Evolutionary conservation across 78 protist genomes (phyloP).

Genomic region (Guillardia theta): DNA sequence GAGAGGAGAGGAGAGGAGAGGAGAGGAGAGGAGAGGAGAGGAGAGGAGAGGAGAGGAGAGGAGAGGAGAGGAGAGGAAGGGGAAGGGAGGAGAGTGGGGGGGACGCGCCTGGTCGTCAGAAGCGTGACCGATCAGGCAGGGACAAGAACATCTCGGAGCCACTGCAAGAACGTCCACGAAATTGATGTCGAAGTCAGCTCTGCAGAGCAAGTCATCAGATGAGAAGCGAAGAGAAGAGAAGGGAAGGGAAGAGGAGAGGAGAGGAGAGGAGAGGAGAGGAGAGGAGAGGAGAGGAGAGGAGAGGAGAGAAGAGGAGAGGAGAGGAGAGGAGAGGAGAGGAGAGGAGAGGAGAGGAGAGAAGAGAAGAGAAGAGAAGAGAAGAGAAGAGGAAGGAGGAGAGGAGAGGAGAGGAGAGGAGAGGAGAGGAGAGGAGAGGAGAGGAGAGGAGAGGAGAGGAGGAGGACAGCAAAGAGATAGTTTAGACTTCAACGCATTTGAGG

Average conservation of each 20-base stretch:
- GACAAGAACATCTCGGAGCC: no score
- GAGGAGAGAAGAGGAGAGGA: not conserved
- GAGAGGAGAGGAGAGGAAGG: not conserved
- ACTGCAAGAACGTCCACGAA: no score
- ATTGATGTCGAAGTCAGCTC: no score
- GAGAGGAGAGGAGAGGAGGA: no score
- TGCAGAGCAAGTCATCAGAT: not conserved
- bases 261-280: not conserved
- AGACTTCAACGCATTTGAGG: no score
- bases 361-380: not conserved
- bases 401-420: not conserved
- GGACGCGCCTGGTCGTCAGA: not conserved
- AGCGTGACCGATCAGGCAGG: not conserved
- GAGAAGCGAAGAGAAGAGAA: not conserved
- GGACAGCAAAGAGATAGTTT: no score
- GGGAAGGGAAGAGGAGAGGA: not conserved
- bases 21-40: not conserved
- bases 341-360: not conserved
- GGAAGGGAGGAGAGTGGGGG: not conserved
- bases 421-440: not conserved
- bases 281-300: not conserved
- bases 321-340: not conserved
- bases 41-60: not conserved
- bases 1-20: not conserved
- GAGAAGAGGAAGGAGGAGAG: not conserved